A percentile compares a stretch with the other conserved stretches of the same genome.
Evolutionary conservation across 2,329 filamentous ascomycete genomes (phyloP).

Genomic region (Beauveria scarabaeidicola): DNA sequence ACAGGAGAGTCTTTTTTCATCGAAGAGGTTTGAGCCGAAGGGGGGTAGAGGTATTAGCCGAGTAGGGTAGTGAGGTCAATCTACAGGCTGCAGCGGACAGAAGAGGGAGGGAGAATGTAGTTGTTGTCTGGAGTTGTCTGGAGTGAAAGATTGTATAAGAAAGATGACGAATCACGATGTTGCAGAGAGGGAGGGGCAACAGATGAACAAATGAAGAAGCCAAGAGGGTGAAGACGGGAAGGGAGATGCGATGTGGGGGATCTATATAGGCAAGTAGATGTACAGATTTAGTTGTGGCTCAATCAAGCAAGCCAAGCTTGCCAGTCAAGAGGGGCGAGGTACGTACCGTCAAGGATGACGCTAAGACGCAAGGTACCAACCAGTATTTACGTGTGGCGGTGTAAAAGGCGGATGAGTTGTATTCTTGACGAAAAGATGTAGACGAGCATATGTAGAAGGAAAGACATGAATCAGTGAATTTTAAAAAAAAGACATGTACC

Average conservation of each 20-base stretch:
- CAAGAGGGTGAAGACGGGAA: background rate
- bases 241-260: conserved; percentile 5
- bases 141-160: background rate
- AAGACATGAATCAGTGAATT: too few species aligned
- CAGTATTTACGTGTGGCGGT: too few species aligned
- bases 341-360: too few species aligned
- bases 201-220: background rate
- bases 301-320: too few species aligned
- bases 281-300: too few species aligned
- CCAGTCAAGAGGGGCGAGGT: too few species aligned
- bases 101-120: background rate
- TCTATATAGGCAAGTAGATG: conserved; percentile 6
- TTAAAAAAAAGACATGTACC: too few species aligned
- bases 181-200: background rate
- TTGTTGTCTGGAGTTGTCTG: background rate
- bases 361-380: too few species aligned
- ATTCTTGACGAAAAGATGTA: too few species aligned
- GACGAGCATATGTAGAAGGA: too few species aligned
- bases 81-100: background rate
- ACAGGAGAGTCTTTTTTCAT: conserved; percentile 54
- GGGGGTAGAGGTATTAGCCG: background rate
- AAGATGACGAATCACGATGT: background rate
- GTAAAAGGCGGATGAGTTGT: too few species aligned
- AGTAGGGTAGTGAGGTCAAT: background rate
- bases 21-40: conserved; percentile 33